Conservation (phyloP, 352 stramenopile genomes). For the Globisporangium paddicum region DNA sequence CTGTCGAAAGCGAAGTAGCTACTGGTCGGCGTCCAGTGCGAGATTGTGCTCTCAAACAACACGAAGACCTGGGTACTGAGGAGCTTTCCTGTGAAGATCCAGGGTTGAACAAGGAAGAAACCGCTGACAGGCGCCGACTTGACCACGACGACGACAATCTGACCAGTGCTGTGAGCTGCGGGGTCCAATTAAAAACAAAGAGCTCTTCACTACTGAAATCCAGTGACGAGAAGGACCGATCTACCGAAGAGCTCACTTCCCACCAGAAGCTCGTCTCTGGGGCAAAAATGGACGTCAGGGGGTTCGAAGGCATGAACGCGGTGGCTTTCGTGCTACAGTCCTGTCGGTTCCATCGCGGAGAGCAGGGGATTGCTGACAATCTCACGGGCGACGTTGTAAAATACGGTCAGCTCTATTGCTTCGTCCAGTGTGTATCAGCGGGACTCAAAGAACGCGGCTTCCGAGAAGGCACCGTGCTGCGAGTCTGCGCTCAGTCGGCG, state of each 20-base stretch:
- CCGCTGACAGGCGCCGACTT: neutral
- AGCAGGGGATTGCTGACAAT: conserved; percentile 7
- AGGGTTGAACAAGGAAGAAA: neutral
- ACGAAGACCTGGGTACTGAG: no score
- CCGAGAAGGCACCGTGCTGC: neutral
- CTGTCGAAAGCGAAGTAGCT: conserved; percentile 3
- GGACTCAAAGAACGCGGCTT: conserved; percentile 1
- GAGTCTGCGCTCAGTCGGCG: neutral
- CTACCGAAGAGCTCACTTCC: neutral
- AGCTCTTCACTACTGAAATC: neutral
- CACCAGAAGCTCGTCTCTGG: conserved; percentile 3
- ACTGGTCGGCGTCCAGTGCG: neutral
- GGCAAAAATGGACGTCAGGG: conserved; percentile 4
- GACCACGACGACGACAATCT: neutral
- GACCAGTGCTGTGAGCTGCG: neutral
- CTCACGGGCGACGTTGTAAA: neutral
- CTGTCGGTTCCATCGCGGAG: conserved; percentile 5
- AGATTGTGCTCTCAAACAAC: neutral
- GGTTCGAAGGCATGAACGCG: conserved; percentile 6
- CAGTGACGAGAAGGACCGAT: neutral
- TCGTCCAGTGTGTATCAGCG: neutral
- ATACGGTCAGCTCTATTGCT: conserved; percentile 1
- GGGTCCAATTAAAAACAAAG: neutral
- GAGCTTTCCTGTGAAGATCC: neutral
- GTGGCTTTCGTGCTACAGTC: conserved; percentile 11